Percentiles rank a stretch among this genome's conserved stretches.
phyloP scores from a whole-genome alignment of 2,329 filamentous ascomycete genomes.

The Fusarium algeriense region DNA sequence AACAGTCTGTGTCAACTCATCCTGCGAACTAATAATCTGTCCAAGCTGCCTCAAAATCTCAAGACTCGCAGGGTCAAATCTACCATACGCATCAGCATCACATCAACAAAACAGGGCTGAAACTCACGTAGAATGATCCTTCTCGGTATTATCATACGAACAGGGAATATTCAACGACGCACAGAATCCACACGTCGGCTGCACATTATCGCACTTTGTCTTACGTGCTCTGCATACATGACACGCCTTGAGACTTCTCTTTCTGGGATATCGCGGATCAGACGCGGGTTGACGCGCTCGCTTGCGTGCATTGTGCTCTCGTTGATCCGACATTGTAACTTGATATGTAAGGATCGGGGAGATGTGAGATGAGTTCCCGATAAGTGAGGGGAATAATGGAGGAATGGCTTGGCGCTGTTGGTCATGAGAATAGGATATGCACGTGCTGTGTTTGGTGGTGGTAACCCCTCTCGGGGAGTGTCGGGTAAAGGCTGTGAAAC shows the following conservation, averaged over 20 bases:
- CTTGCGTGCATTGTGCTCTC: constrained; percentile 21
- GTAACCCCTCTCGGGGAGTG: constrained; percentile 37
- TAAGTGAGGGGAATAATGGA: background rate
- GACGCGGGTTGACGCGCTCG: constrained; percentile 30
- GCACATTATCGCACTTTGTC: constrained; percentile 55
- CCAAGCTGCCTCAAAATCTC: constrained; percentile 49
- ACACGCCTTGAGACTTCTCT: constrained; percentile 52
- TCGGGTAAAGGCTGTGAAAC: constrained; percentile 17
- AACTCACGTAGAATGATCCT: constrained; percentile 47
- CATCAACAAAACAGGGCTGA: background rate
- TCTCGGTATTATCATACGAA: constrained; percentile 48
- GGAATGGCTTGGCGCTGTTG: constrained; percentile 14
- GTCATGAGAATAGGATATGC: background rate
- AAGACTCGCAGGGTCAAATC: constrained; percentile 53
- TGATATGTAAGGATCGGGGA: constrained; percentile 31
- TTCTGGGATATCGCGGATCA: constrained; percentile 46
- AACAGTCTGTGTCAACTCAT: constrained; percentile 34
- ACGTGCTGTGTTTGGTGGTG: constrained; percentile 7
- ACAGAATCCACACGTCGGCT: constrained; percentile 54
- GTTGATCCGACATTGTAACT: background rate
- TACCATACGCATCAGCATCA: constrained; percentile 7
- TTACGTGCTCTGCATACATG: constrained; percentile 53
- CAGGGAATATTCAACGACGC: constrained; percentile 50
- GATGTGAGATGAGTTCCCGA: constrained; percentile 26
- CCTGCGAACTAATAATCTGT: constrained; percentile 39